These are phyloP conservation scores for Naganishia liquefaciens DNA, from an alignment of 1,284 basidiomycete genomes.

Conservation along the genomic window DNA sequence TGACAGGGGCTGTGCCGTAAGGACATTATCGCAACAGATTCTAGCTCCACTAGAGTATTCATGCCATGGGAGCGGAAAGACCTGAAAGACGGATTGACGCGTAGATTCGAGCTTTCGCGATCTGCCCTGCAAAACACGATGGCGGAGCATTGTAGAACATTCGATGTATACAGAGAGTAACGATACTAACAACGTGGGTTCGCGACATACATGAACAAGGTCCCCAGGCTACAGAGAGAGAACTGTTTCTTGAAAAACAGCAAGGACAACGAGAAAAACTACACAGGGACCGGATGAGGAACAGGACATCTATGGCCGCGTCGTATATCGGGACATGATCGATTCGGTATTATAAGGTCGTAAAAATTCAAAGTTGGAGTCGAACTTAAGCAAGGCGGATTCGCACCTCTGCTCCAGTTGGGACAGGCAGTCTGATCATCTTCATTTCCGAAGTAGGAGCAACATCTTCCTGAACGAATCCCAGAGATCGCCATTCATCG, in stretches of 20 bases:
- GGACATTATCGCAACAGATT: no score
- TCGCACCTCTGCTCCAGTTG: neutral
- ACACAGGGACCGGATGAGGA: neutral
- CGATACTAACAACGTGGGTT: neutral
- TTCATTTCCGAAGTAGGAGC: slow-evolving; percentile 2
- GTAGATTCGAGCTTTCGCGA: no score
- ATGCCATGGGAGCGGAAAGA: no score
- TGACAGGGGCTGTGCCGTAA: no score
- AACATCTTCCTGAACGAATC: slow-evolving; percentile 1
- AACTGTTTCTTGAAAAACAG: neutral
- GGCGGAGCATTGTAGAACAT: no score
- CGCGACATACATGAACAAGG: slow-evolving; percentile 1
- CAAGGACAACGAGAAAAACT: slow-evolving; percentile 3
- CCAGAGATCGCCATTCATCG: neutral
- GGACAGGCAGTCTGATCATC: slow-evolving; percentile 2
- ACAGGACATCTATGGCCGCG: neutral
- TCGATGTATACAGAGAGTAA: no score
- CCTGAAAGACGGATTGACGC: no score
- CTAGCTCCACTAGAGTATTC: no score
- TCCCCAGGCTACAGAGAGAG: neutral
- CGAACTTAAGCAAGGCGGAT: slow-evolving; percentile 10
- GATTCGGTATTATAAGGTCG: neutral
- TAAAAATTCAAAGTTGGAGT: neutral
- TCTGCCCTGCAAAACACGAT: no score
- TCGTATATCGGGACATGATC: neutral